Conservation (phyloP, 768 basidiomycete species). For the Naganishia antarctica region DNA sequence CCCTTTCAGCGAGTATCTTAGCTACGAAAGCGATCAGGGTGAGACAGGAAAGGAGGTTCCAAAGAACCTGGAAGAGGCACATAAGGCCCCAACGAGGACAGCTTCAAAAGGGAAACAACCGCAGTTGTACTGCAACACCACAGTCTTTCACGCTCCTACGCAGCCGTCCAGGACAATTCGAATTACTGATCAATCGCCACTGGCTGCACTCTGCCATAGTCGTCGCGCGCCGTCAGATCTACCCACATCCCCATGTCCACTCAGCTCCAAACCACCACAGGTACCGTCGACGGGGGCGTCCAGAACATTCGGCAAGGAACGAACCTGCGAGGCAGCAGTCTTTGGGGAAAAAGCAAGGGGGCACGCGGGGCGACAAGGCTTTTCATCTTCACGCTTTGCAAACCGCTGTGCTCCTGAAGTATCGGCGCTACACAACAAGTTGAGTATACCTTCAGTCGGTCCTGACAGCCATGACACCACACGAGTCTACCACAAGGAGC, state of each 20-base stretch:
- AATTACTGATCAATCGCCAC: not conserved
- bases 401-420: too few relatives aligned
- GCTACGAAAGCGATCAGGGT: constrained; percentile 15
- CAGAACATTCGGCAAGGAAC: not conserved
- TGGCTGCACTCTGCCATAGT: not conserved
- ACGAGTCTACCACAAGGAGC: not conserved
- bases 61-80: not conserved
- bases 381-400: too few relatives aligned
- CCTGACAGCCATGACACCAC: too few relatives aligned
- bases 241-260: not conserved
- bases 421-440: too few relatives aligned
- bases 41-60: not conserved
- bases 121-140: not conserved
- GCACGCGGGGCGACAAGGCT: too few relatives aligned
- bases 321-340: too few relatives aligned
- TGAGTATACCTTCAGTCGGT: too few relatives aligned
- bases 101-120: not conserved
- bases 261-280: not conserved
- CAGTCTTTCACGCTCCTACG: too few relatives aligned
- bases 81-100: not conserved
- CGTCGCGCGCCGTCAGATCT: not conserved
- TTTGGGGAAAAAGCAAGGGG: too few relatives aligned
- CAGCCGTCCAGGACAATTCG: too few relatives aligned
- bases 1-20: constrained; percentile 16
- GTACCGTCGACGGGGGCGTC: not conserved